Evolutionary conservation across 2,329 filamentous ascomycete species (phyloP), one percentile per base, ranked within the genome.

Genomic region (Fusarium longipes): DNA sequence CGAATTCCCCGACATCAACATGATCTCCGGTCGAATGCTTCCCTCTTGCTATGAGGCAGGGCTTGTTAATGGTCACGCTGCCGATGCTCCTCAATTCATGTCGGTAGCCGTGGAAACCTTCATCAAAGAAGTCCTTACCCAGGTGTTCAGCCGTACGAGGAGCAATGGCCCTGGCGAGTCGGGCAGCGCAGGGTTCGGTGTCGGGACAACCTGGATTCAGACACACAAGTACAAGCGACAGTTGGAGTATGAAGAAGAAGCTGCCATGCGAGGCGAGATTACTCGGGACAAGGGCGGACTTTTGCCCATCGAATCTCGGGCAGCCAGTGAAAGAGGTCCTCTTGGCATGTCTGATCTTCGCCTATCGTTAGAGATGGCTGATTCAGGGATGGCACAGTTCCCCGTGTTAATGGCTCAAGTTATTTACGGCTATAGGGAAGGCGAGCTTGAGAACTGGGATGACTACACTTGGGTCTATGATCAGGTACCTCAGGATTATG

Each of bases 231-330:
- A 95, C 78, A 88, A 88, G 66, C 85, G 86, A 59, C 91, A 93
- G 75, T 83, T 97, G 12, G 87, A 88, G 54, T 83, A 84, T 44
- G 94, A 97, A 77, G 93, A 97, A 75, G 86, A 90, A 40, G 86
- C 88, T 1, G 89, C 87, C 25, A 85, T 88, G 38, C 84, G 88
- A n/a, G 93, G 93, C 6, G 91, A 94, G 70, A 77, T 96, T 2
- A 82, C 86, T 18, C 86, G 92, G 68, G 92, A 93, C 59, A 90
- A 91, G 61, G 90, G 87, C 45, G 93, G 93, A 2, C 79, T 97
- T 27, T 80, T 97, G 8, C 95, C 94, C 0, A 82, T 93, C 33
- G 93, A 97, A 77, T 87, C 91, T 5, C 93, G 91, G 75, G 90
- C 91, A 52, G 89, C 91, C 17, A 87, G 87, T 55, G 88, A 91